Percentiles rank a stretch among this genome's conserved stretches.
These are phyloP conservation scores for Lactarius hengduanensis DNA, from an alignment of 768 basidiomycete genomes.

Conservation along the genomic window DNA sequence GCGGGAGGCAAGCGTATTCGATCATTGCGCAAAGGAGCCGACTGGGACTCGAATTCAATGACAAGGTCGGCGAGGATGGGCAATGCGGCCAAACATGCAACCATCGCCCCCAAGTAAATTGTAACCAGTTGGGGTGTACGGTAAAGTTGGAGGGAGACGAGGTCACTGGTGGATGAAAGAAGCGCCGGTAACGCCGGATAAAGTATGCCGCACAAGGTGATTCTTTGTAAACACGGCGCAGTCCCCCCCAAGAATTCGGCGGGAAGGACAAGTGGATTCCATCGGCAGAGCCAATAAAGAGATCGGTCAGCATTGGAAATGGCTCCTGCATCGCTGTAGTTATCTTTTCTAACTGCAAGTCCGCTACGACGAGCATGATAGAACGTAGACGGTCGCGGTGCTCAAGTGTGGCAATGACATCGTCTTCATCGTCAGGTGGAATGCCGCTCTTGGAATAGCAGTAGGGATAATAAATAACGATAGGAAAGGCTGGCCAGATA, in stretches of 20 bases:
- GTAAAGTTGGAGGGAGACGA: neutral
- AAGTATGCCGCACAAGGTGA: constrained; percentile 55
- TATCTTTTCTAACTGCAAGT: neutral
- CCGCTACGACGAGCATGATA: neutral
- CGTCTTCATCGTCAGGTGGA: neutral
- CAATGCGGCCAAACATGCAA: too few relatives aligned
- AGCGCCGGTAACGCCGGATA: constrained; percentile 10
- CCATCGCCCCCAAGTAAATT: too few relatives aligned
- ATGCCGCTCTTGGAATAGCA: too few relatives aligned
- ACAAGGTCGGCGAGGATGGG: neutral
- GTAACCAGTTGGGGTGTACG: too few relatives aligned
- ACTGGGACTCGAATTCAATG: too few relatives aligned
- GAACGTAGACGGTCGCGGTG: neutral
- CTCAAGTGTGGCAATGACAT: neutral
- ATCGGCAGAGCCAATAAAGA: too few relatives aligned
- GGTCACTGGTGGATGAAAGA: neutral
- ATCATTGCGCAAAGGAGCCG: too few relatives aligned
- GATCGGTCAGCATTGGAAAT: neutral
- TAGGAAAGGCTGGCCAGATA: neutral
- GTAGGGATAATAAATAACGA: neutral
- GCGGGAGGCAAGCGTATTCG: neutral
- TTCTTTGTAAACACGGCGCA: constrained; percentile 88
- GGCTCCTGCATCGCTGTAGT: neutral
- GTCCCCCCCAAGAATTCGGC: too few relatives aligned
- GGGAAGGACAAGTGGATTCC: too few relatives aligned